These are phyloP conservation scores for Picea glauca DNA, from an alignment of 75 land plant genomes.

Conservation along the genomic window DNA sequence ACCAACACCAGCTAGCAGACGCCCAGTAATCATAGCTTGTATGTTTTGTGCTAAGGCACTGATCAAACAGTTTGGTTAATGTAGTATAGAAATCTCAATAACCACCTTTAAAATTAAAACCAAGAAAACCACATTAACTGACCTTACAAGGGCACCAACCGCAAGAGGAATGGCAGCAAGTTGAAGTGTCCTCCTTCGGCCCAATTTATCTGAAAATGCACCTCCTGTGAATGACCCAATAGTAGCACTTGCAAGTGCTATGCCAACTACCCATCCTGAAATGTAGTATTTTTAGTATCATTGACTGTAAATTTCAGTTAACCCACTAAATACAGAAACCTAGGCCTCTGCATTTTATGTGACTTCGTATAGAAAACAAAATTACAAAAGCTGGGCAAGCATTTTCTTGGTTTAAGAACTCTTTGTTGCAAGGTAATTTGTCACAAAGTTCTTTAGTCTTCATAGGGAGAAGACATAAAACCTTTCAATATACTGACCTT, in stretches of 20 bases:
- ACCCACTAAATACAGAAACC: background rate
- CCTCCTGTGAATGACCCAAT: constrained; percentile 97
- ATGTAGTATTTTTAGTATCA: no score
- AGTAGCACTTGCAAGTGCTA: constrained; percentile 86
- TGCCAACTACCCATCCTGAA: constrained; percentile 94
- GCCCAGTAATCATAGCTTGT: constrained; percentile 83
- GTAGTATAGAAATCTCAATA: background rate
- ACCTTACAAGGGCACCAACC: constrained; percentile 89
- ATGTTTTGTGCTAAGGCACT: constrained; percentile 86
- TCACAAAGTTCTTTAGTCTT: no score
- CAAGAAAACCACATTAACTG: background rate
- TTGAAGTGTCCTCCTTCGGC: constrained; percentile 84
- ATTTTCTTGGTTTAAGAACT: no score
- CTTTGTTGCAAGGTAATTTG: no score
- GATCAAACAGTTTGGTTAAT: constrained; percentile 12
- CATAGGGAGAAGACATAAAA: no score
- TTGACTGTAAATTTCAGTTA: background rate
- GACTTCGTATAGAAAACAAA: no score
- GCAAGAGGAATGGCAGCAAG: constrained; percentile 87
- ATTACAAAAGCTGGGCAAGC: no score
- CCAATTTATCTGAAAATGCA: constrained; percentile 87
- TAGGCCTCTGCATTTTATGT: no score
- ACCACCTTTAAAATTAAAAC: no score
- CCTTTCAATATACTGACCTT: constrained; percentile 40
- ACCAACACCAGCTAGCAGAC: constrained; percentile 89